Base-by-base conservation (phyloP, 192 early-diverging fungal genomes). In the Chytriomyces hyalinus region DNA sequence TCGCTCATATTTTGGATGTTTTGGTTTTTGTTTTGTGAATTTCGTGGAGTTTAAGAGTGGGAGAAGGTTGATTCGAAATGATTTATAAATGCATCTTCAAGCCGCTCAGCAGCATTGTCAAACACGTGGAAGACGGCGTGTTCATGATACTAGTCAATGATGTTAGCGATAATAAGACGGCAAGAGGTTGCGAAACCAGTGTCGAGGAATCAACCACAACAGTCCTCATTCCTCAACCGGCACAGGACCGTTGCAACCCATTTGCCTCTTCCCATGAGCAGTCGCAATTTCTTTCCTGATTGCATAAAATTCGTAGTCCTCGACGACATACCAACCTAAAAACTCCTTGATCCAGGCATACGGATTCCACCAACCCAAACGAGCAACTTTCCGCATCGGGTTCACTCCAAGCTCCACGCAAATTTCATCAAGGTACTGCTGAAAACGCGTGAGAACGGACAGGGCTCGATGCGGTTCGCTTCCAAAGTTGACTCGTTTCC, bases 281-380 rank as follows among this genome's bases (percentile, higher is more conserved):
- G 53, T 5, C 20, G 13, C 53, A 13, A 57, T 13, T 20, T 57
- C 53, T 20, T 4, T 57, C 53, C 53, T 57, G 15, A 57, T 20
- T 13, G 53, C 53, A 57, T 20, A 13, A 57, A 57, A 57, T 20
- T 57, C 53, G 20, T 57, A 57, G 20, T 57, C 53, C 53, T 57
- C 20, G 0, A 20, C 15, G 13, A 13, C 53, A 57, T 13, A 13
- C 53, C 15, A 13, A 13, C 53, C 53, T 20, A 57, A 57, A 13
- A 57, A n/a, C 53, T 57, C 53, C 13, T n/a, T n/a, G 15, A 57
- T 20, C 53, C 53, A 57, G 15, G 15, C 53, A n/a, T n/a, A 65
- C 28, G 63, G 63, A 24, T 65, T 65, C 63, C 63, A 65, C 63
- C 63, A 65, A 17, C 63, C 63, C 11, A 65, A 11, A 22, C 63